phyloP scores from a whole-genome alignment of 2,329 filamentous ascomycete genomes.

The Microcera coccophila region DNA sequence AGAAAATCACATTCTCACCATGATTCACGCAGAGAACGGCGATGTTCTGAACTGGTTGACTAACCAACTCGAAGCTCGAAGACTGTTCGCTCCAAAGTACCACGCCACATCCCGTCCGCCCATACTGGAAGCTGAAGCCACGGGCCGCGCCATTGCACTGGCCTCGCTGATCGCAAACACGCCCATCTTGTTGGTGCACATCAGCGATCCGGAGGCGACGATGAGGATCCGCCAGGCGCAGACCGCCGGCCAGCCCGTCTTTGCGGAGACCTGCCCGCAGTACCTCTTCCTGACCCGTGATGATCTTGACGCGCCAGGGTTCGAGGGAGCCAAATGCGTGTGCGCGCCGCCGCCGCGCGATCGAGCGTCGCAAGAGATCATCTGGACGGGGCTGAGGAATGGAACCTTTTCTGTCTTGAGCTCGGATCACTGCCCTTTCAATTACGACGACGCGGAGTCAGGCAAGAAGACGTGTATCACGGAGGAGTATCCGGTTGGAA shows the following conservation, averaged over 20 bases:
- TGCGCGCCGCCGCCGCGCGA: constrained; percentile 47
- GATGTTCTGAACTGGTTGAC: background rate
- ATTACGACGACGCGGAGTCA: constrained; percentile 13
- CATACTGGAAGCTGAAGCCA: constrained; percentile 6
- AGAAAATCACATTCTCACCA: background rate
- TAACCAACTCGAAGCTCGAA: background rate
- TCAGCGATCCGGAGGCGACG: constrained; percentile 35
- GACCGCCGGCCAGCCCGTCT: constrained; percentile 42
- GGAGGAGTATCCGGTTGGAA: constrained; percentile 38
- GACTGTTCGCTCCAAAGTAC: background rate
- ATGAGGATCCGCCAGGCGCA: constrained; percentile 46
- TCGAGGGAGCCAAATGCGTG: constrained; percentile 53
- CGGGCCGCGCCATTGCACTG: background rate
- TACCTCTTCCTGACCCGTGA: constrained; percentile 52
- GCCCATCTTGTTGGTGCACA: background rate
- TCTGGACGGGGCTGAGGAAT: constrained; percentile 48
- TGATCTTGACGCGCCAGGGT: constrained; percentile 47
- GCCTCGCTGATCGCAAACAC: background rate
- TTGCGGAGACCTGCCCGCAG: constrained; percentile 52
- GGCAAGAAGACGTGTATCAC: constrained; percentile 44
- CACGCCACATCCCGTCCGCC: constrained; percentile 2
- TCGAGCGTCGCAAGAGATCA: constrained; percentile 37
- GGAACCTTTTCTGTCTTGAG: constrained; percentile 51
- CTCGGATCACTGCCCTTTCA: constrained; percentile 24
- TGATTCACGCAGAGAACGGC: background rate